Evolutionary conservation across 768 basidiomycete genomes (phyloP), one percentile per base, ranked within the genome.

Genomic region (Lactarius tabidus): DNA sequence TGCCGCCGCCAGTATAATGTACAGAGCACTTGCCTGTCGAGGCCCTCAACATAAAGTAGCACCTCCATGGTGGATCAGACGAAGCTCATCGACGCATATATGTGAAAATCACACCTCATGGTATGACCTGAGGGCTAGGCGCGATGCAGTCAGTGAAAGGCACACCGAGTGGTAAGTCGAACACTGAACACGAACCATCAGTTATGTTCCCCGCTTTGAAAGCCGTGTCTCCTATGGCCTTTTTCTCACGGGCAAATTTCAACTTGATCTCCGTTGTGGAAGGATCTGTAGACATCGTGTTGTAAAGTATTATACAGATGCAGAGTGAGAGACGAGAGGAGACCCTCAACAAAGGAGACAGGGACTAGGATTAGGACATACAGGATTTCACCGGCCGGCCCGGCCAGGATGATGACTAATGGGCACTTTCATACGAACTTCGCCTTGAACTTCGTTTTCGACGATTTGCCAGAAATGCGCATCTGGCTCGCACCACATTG

Each of bases 141-240:
- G 31, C 31, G 29, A 57, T 51, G 33, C 14, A 9, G 51, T 65
- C 35, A 52, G 31, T 57, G 45, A 52, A 33, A 3, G 17, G 29
- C 54, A 31, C n/a, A 54, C 45, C 18, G 55, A 23, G n/a, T 12
- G 31, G 12, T 3, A 31, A 26, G 26, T 4, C 1, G 29, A 57
- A 53, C 23, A 5, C 12, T 31, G 35, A 36, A 54, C 38, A 55
- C 69, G 20, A 66, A 89, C 89, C 89, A 70, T 77, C 80, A 72
- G 84, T 82, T 48, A 81, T 65, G 69, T 89, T 80, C 28, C 87
- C 89, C 12, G 76, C 73, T 72, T 88, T 90, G 76, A 90, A 91
- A 1, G 87, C 86, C 62, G 81, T 75, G 79, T 91, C 89, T 12
- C 76, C 89, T 12, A 72, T 75, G 23, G 84, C 86, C 71, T 91